Percentiles rank a stretch among this genome's conserved stretches.
Conservation (phyloP, 306 rosid species). For the Rosa chinensis region DNA sequence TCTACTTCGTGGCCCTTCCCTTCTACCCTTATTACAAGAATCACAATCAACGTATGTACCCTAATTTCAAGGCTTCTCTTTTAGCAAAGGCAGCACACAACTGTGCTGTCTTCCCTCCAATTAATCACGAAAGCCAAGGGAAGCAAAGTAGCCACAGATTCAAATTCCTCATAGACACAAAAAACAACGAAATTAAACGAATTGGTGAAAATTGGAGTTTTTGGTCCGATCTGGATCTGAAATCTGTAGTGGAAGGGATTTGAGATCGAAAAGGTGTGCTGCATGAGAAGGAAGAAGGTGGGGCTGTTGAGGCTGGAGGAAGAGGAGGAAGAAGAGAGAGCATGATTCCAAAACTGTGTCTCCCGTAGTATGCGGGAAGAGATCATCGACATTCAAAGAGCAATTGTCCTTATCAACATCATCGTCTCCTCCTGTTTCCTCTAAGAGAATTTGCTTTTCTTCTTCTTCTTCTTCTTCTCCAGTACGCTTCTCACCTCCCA, state of each 20-base stretch:
- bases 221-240: background rate
- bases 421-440: conserved; percentile 41
- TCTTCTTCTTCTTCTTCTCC: conserved; percentile 55
- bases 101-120: too few species aligned
- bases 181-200: background rate
- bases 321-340: conserved; percentile 24
- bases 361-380: conserved; percentile 94
- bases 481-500: conserved; percentile 32
- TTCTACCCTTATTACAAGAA: too few species aligned
- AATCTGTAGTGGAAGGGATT: too few species aligned
- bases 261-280: conserved; percentile 29
- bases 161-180: too few species aligned
- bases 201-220: background rate
- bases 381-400: conserved; percentile 91
- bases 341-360: conserved; percentile 66
- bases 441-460: conserved; percentile 52
- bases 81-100: too few species aligned
- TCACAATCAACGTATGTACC: too few species aligned
- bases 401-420: conserved; percentile 50
- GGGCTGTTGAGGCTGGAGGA: background rate
- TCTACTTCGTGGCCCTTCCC: too few species aligned
- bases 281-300: conserved; percentile 24
- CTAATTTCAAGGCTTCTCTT: too few species aligned
- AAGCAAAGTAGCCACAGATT: background rate
- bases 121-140: background rate